Evolutionary conservation across 148 eudicot genomes (phyloP).

Genomic region (Selenicereus undatus): DNA sequence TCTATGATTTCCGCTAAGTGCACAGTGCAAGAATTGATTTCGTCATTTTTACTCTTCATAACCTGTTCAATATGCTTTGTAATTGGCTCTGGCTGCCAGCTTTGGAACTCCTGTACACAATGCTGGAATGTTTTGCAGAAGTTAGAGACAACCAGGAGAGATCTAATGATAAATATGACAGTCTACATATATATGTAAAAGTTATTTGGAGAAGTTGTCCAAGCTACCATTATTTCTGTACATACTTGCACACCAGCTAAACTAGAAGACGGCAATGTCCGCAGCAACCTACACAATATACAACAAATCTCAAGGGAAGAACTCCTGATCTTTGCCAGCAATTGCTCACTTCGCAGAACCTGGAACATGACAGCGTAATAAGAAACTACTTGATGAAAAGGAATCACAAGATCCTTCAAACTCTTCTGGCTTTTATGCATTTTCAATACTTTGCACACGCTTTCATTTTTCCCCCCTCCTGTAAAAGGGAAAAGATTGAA

Average conservation of each 20-base stretch:
- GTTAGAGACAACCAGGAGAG: slow-evolving; percentile 16
- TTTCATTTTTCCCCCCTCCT: background rate
- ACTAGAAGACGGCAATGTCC: slow-evolving; percentile 47
- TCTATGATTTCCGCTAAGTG: slow-evolving; percentile 46
- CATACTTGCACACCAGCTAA: slow-evolving; percentile 66
- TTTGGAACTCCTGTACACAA: slow-evolving; percentile 66
- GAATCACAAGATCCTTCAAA: background rate
- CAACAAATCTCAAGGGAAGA: slow-evolving; percentile 51
- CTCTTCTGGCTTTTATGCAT: background rate
- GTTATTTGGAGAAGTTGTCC: slow-evolving; percentile 7
- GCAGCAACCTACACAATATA: slow-evolving; percentile 49
- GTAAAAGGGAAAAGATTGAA: no score
- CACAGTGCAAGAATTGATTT: slow-evolving; percentile 32
- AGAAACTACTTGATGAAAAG: background rate
- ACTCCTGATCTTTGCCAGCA: slow-evolving; percentile 55
- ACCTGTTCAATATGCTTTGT: slow-evolving; percentile 56
- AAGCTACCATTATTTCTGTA: slow-evolving; percentile 38
- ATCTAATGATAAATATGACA: background rate
- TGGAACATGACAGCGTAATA: slow-evolving; percentile 26
- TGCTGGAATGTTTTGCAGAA: slow-evolving; percentile 41
- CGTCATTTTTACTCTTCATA: slow-evolving; percentile 38
- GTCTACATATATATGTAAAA: background rate
- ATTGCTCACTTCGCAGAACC: slow-evolving; percentile 68
- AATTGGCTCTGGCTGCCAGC: slow-evolving; percentile 48
- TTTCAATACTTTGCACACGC: background rate